phyloP scores from a whole-genome alignment of 805 yeast genomes.

The Dipodascopsis tothii region DNA sequence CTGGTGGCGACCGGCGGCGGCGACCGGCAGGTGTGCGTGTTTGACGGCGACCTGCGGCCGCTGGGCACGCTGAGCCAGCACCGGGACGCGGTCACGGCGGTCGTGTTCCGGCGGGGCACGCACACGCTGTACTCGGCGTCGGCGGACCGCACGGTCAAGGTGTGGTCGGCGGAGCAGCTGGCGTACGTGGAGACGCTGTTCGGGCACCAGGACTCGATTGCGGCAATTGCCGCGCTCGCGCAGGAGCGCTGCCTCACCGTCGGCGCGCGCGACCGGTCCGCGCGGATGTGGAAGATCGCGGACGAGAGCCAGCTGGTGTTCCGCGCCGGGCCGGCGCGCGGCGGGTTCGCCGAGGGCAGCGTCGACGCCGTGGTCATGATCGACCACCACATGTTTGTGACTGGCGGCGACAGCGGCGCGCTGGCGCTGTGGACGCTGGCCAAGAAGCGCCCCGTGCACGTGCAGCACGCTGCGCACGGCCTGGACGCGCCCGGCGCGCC shows the following conservation, averaged over 20 bases:
- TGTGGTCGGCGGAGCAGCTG: slow-evolving; percentile 75
- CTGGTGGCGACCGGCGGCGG: slow-evolving; percentile 86
- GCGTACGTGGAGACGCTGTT: slow-evolving; percentile 85
- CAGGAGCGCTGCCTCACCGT: slow-evolving; percentile 93
- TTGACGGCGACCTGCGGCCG: slow-evolving; percentile 72
- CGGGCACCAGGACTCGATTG: slow-evolving; percentile 90
- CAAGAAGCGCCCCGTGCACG: slow-evolving; percentile 78
- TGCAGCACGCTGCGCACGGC: slow-evolving; percentile 72
- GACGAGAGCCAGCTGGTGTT: slow-evolving; percentile 92
- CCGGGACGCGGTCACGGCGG: slow-evolving; percentile 62
- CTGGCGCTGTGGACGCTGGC: slow-evolving; percentile 83
- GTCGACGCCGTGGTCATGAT: slow-evolving; percentile 85
- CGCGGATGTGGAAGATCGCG: slow-evolving; percentile 92
- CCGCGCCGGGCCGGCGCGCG: slow-evolving; percentile 67
- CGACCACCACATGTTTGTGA: slow-evolving; percentile 86
- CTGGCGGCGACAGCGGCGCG: slow-evolving; percentile 93
- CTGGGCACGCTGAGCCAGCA: slow-evolving; percentile 68
- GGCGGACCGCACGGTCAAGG: slow-evolving; percentile 83
- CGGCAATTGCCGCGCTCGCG: slow-evolving; percentile 70
- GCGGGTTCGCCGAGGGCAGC: slow-evolving; percentile 68
- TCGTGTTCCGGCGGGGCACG: slow-evolving; percentile 69
- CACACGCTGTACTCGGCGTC: slow-evolving; percentile 88
- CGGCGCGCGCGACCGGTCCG: slow-evolving; percentile 90
- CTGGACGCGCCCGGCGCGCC: slow-evolving; percentile 43
- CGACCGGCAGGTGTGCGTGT: slow-evolving; percentile 72